These are phyloP conservation scores for Talaromyces nanjingensis DNA, from an alignment of 495 filamentous ascomycete species.

Conservation along the genomic window DNA sequence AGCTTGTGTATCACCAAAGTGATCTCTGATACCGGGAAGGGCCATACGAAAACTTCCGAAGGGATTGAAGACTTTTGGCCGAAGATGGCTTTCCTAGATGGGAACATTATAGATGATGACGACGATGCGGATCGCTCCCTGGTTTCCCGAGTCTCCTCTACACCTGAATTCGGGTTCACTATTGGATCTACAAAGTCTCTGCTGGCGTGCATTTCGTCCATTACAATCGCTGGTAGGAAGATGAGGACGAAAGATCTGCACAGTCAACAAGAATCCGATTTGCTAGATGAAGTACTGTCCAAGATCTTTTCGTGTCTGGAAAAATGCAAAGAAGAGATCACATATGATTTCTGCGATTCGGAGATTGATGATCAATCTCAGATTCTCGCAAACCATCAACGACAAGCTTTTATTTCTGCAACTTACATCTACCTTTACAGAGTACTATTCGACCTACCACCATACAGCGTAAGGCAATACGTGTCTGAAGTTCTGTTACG, in stretches of 20 bases:
- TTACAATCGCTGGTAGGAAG: slow-evolving; percentile 7
- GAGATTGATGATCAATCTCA: not conserved
- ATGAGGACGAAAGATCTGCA: not conserved
- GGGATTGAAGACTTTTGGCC: slow-evolving; percentile 8
- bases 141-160: slow-evolving; percentile 7
- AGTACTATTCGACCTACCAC: slow-evolving; percentile 10
- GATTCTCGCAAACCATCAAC: slow-evolving; percentile 10
- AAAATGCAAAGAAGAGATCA: slow-evolving; percentile 4
- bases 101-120: not conserved
- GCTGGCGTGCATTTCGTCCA: slow-evolving; percentile 11
- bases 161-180: slow-evolving; percentile 12
- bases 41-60: not conserved
- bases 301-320: slow-evolving; percentile 4
- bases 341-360: not conserved
- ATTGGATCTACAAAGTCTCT: slow-evolving; percentile 9
- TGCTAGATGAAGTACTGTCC: slow-evolving; percentile 5
- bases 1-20: slow-evolving; percentile 13
- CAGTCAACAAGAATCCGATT: slow-evolving; percentile 5
- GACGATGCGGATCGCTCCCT: not conserved
- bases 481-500: slow-evolving; percentile 13
- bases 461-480: slow-evolving; percentile 10
- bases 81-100: not conserved
- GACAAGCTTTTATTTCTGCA: slow-evolving; percentile 14
- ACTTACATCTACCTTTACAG: slow-evolving; percentile 16
- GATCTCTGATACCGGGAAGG: slow-evolving; percentile 10